Percentiles rank a stretch among this genome's conserved stretches.
phyloP scores from a whole-genome alignment of 192 early-diverging fungal genomes.

The Backusella sp. region DNA sequence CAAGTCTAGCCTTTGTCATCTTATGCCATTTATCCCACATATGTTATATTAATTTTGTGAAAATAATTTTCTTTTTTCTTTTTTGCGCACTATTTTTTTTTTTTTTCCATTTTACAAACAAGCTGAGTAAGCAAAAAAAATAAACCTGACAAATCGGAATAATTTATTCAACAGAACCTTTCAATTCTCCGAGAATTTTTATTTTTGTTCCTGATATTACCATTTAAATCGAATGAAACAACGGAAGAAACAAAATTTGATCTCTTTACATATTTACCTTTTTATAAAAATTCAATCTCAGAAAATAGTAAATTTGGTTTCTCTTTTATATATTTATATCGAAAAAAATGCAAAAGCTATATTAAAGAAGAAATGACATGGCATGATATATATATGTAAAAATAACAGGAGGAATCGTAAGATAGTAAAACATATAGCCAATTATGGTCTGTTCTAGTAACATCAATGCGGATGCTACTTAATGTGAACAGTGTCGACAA shows the following conservation, averaged over 20 bases:
- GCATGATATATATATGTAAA: not conserved
- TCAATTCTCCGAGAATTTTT: not conserved
- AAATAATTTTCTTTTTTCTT: not conserved
- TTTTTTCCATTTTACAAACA: not conserved
- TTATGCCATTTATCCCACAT: not conserved
- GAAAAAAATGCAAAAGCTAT: not conserved
- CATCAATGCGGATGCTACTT: not conserved
- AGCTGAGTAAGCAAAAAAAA: slow-evolving; percentile 3
- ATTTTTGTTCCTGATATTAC: slow-evolving; percentile 3
- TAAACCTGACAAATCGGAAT: not conserved
- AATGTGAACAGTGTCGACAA: not conserved
- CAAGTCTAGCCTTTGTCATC: not conserved
- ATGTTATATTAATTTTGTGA: not conserved
- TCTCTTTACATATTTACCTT: not conserved
- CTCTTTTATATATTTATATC: not conserved
- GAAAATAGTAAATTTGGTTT: not conserved
- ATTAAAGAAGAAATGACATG: not conserved
- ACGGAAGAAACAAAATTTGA: not conserved
- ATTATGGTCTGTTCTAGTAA: not conserved
- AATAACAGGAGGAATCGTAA: not conserved
- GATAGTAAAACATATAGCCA: not conserved
- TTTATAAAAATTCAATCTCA: not conserved
- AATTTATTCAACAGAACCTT: not conserved
- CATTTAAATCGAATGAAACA: slow-evolving; percentile 6
- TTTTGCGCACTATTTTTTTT: not conserved